These are phyloP conservation scores for Linnemannia schmuckeri DNA, from an alignment of 192 early-diverging fungal species.

Conservation along the genomic window DNA sequence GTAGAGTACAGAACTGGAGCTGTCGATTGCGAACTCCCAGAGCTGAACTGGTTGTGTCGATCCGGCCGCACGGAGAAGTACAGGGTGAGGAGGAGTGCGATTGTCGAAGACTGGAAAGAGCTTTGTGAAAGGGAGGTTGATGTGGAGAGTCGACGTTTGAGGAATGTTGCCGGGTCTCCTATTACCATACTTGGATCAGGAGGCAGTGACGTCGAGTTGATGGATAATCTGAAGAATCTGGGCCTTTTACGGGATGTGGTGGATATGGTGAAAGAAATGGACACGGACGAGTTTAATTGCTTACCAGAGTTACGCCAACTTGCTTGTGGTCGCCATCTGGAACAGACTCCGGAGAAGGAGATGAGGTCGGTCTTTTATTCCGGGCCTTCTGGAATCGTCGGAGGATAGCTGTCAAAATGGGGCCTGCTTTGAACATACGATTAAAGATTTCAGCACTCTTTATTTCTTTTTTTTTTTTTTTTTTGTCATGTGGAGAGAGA, in stretches of 20 bases:
- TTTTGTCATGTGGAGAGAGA: too few species aligned
- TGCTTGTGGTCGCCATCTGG: not conserved
- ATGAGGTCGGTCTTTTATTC: not conserved
- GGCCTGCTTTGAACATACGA: too few species aligned
- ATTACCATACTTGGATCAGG: not conserved
- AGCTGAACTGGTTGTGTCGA: not conserved
- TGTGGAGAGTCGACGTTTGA: not conserved
- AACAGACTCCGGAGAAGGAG: not conserved
- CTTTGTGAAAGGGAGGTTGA: not conserved
- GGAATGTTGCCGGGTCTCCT: not conserved
- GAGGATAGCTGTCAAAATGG: too few species aligned
- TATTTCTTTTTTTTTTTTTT: too few species aligned
- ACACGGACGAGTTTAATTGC: not conserved
- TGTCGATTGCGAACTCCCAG: not conserved
- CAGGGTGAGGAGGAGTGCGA: not conserved
- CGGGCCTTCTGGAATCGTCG: not conserved
- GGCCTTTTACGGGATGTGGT: not conserved
- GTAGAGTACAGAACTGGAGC: not conserved
- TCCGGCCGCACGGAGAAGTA: not conserved
- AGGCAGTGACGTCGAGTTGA: not conserved
- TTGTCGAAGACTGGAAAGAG: not conserved
- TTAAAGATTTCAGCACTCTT: too few species aligned
- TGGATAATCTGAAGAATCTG: not conserved
- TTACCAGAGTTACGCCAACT: not conserved
- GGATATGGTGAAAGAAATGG: not conserved